These are phyloP conservation scores for Colletotrichum acutatum DNA, from an alignment of 2,329 filamentous ascomycete species.

Conservation along the genomic window DNA sequence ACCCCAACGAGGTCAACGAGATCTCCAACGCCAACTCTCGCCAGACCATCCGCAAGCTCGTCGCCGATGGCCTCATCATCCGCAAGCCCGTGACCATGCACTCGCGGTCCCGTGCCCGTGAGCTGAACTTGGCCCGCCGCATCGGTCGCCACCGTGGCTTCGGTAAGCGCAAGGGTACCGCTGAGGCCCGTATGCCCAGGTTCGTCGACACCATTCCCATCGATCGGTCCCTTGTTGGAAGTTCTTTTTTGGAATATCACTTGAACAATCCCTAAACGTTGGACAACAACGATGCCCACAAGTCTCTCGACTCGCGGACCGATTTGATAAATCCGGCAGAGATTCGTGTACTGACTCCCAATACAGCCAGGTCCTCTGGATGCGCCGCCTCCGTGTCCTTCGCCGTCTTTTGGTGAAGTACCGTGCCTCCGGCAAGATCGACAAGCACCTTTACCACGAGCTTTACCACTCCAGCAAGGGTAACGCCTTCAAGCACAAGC, in stretches of 20 bases:
- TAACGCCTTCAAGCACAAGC: conserved; percentile 99
- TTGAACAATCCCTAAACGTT: background rate
- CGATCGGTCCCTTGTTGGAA: background rate
- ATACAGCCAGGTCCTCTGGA: conserved; percentile 94
- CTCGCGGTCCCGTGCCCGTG: conserved; percentile 95
- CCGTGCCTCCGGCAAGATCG: conserved; percentile 99
- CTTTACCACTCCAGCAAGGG: conserved; percentile 99
- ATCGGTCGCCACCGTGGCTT: conserved; percentile 98
- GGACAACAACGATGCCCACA: background rate
- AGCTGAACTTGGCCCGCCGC: conserved; percentile 92
- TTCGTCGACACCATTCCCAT: conserved; percentile 60
- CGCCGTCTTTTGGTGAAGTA: conserved; percentile 99
- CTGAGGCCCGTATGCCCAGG: conserved; percentile 99
- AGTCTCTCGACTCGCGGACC: background rate
- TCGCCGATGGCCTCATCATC: conserved; percentile 99
- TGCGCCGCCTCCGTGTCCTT: conserved; percentile 99
- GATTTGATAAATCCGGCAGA: background rate
- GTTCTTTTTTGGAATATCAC: background rate
- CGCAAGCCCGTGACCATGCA: conserved; percentile 99
- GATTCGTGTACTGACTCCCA: conserved; percentile 14
- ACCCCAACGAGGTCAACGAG: conserved; percentile 99
- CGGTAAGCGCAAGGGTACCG: conserved; percentile 99
- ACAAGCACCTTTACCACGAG: conserved; percentile 99
- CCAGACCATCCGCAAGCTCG: conserved; percentile 99
- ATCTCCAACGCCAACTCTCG: conserved; percentile 99